Evolutionary conservation across 306 rosid genomes (phyloP), one percentile per base, ranked within the genome.

Genomic region (Cucurbita ficifolia): DNA sequence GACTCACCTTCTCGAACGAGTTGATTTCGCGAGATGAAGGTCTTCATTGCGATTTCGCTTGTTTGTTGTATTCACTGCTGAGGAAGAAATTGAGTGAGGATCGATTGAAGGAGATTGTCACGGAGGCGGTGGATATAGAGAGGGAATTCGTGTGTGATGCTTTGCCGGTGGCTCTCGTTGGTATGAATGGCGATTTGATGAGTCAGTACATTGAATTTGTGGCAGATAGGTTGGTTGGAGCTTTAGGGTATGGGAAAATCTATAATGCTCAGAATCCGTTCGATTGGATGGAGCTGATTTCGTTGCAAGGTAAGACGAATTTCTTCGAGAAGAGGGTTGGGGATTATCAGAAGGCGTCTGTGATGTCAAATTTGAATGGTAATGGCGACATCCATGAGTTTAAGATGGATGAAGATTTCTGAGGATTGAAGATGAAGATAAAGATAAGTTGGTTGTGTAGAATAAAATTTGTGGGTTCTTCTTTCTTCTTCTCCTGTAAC

Each of bases 221-320:
- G 0, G 96, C 98, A 0, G 96, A 92, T n/a, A 65, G 98, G 48
- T 80, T 92, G 50, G 3, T 92, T 74, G 89, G 62, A 0, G 85
- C 88, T 6, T 77, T 92, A 12, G 98, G 96, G 14, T 86, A 65
- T 5, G 87, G 77, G 1, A 92, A 85, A 75, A 53, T 90, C 0
- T 92, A 88, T n/a, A 73, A 84, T 38, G 92, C 55, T 0, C 85
- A 73, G 67, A 92, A 92, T 67, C 98, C 98, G 0, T 92, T 92
- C 24, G 98, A 90, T 73, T 92, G 98, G 98, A 92, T 92, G 98
- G 98, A 92, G 76, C 62, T 92, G 81, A 92, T 92, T n/a, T 90
- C 96, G 1, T 77, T 92, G 67, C 96, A 92, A 70, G 96, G 98
- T 21, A 92, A 92, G 77, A 90, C 96, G 3, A 92, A 92, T 61